Percentiles rank a stretch among this genome's conserved stretches.
Conservation (phyloP, 2,329 filamentous ascomycete species). For the Xylaria sp. region DNA sequence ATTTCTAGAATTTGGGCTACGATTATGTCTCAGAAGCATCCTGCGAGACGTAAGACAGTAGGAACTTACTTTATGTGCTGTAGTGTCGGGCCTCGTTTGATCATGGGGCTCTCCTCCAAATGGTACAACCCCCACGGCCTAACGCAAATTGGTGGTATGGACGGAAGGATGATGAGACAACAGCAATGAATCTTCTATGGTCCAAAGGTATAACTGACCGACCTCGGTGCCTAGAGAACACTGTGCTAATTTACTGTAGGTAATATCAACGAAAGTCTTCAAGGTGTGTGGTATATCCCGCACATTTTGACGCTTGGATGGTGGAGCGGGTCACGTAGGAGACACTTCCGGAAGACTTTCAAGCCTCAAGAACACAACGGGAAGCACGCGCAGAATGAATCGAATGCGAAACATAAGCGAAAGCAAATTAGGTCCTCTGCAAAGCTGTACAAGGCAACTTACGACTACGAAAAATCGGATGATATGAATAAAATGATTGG, state of each 20-base stretch:
- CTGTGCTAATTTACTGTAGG: constrained; percentile 4
- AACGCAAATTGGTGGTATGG: constrained; percentile 30
- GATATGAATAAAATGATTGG: constrained; percentile 10
- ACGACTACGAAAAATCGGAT: constrained; percentile 5
- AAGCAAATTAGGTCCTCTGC: not conserved
- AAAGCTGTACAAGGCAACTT: constrained; percentile 17
- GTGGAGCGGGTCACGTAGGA: constrained; percentile 26
- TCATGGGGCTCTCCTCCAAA: constrained; percentile 22
- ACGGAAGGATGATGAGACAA: constrained; percentile 20
- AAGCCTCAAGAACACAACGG: constrained; percentile 4
- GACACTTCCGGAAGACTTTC: constrained; percentile 26
- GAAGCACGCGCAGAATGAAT: not conserved
- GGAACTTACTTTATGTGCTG: not conserved
- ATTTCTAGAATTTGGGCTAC: not conserved
- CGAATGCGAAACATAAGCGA: not conserved
- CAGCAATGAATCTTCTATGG: constrained; percentile 26
- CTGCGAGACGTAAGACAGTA: not conserved
- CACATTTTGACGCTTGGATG: constrained; percentile 26
- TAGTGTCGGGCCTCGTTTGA: constrained; percentile 22
- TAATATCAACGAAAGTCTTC: constrained; percentile 27
- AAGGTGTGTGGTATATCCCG: constrained; percentile 23
- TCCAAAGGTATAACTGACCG: constrained; percentile 17
- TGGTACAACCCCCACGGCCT: constrained; percentile 26
- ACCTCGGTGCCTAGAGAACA: not conserved
- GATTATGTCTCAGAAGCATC: not conserved